These are phyloP conservation scores for Triticum turgidum DNA, from an alignment of 176 grass and related monocot genomes.

Conservation along the genomic window DNA sequence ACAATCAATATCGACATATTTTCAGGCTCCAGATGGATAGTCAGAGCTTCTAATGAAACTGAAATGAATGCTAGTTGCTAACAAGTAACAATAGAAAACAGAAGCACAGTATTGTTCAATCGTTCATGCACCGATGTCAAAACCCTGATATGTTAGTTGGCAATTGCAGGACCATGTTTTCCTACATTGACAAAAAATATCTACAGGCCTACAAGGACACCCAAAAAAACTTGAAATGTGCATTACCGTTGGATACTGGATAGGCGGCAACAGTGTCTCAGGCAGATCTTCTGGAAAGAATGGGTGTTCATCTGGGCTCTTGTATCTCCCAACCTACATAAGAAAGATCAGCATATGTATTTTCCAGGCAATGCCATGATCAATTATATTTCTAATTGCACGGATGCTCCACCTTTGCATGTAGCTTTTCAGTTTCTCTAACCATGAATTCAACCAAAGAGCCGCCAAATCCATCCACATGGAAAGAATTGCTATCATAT, in stretches of 20 bases:
- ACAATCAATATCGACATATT: not conserved
- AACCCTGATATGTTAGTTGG: not conserved
- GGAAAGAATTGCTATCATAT: slow-evolving; percentile 59
- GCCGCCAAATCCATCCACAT: slow-evolving; percentile 69
- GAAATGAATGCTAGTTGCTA: not conserved
- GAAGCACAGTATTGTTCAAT: not conserved
- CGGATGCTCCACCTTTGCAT: slow-evolving; percentile 60
- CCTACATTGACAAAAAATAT: not conserved
- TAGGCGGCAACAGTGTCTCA: slow-evolving; percentile 74
- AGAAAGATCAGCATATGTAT: slow-evolving; percentile 24
- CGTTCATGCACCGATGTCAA: slow-evolving; percentile 1
- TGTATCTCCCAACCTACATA: slow-evolving; percentile 89
- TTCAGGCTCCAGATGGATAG: slow-evolving; percentile 7
- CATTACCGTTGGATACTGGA: slow-evolving; percentile 78
- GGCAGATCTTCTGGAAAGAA: slow-evolving; percentile 88
- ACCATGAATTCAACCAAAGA: slow-evolving; percentile 89
- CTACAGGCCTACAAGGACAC: not conserved
- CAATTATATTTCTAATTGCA: not conserved
- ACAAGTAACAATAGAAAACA: not conserved
- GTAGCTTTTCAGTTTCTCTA: slow-evolving; percentile 82
- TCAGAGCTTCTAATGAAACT: not conserved
- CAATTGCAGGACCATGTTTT: slow-evolving; percentile 1
- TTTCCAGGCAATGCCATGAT: not conserved
- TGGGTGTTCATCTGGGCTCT: slow-evolving; percentile 95
- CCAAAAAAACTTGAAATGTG: not conserved